These are phyloP conservation scores for Funneliformis geosporum DNA, from an alignment of 192 early-diverging fungal genomes.

Conservation along the genomic window DNA sequence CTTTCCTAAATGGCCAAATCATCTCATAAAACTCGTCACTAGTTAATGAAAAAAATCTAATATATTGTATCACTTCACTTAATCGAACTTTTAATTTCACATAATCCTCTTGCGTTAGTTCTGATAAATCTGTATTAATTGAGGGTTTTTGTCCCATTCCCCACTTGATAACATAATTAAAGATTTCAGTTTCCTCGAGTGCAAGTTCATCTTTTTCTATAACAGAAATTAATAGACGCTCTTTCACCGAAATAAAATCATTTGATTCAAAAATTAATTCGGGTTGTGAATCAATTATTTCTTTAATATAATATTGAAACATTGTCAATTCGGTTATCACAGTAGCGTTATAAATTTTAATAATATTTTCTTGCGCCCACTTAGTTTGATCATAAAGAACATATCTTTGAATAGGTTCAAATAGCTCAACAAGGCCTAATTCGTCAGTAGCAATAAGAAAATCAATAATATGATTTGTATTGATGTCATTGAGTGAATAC, in stretches of 20 bases:
- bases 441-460: background rate
- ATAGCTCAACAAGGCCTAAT: background rate
- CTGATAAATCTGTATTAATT: constrained; percentile 3
- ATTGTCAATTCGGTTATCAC: background rate
- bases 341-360: background rate
- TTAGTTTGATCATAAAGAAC: background rate
- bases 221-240: background rate
- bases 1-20: constrained; percentile 4
- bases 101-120: background rate
- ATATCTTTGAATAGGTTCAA: background rate
- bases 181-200: background rate
- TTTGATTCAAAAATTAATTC: constrained; percentile 1
- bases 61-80: background rate
- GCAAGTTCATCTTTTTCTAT: constrained; percentile 17
- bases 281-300: background rate
- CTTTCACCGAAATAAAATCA: background rate
- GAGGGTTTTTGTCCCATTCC: background rate
- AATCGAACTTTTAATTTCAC: background rate
- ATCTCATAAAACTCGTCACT: background rate
- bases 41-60: background rate
- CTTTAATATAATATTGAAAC: background rate
- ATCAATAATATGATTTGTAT: background rate
- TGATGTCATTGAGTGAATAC: background rate
- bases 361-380: background rate
- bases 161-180: background rate